Evolutionary conservation across 345 rosid genomes (phyloP).

Genomic region (Carallia pectinifolia): DNA sequence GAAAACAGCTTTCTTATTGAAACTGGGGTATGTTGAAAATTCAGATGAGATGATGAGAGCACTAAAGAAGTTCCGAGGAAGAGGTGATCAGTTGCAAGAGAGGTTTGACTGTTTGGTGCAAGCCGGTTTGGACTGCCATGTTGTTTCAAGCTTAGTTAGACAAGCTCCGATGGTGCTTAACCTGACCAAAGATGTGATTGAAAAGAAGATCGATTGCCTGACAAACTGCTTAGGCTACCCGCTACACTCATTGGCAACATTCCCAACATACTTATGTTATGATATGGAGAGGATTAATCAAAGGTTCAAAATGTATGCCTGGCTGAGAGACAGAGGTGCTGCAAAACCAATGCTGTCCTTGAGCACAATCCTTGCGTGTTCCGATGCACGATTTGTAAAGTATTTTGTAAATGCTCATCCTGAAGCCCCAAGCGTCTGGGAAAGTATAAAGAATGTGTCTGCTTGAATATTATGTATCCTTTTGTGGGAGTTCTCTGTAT

Average conservation of each 20-base stretch:
- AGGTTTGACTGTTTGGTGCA: slow-evolving; percentile 72
- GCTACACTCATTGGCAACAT: slow-evolving; percentile 45
- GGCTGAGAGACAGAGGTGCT: slow-evolving; percentile 25
- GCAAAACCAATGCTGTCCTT: slow-evolving; percentile 20
- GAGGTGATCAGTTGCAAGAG: slow-evolving; percentile 86
- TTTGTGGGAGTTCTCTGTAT: too few relatives aligned
- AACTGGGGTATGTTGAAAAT: slow-evolving; percentile 70
- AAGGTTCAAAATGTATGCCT: slow-evolving; percentile 26
- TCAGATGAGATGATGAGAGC: slow-evolving; percentile 80
- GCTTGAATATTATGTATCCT: background rate
- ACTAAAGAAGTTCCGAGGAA: slow-evolving; percentile 65
- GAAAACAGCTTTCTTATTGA: slow-evolving; percentile 60
- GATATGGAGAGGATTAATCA: slow-evolving; percentile 21
- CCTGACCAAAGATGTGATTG: slow-evolving; percentile 61
- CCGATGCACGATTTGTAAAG: slow-evolving; percentile 62
- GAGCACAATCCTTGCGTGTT: slow-evolving; percentile 59
- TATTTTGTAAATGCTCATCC: slow-evolving; percentile 73
- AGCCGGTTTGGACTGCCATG: slow-evolving; percentile 61
- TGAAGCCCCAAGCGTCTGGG: slow-evolving; percentile 74
- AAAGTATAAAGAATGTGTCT: slow-evolving; percentile 48
- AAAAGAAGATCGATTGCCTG: slow-evolving; percentile 62
- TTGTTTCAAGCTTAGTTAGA: slow-evolving; percentile 47
- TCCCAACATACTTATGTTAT: slow-evolving; percentile 47
- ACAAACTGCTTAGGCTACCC: slow-evolving; percentile 54
- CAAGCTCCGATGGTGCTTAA: slow-evolving; percentile 70